These are phyloP conservation scores for Breviolum minutum DNA, from an alignment of 73 alveolate species.

Conservation along the genomic window DNA sequence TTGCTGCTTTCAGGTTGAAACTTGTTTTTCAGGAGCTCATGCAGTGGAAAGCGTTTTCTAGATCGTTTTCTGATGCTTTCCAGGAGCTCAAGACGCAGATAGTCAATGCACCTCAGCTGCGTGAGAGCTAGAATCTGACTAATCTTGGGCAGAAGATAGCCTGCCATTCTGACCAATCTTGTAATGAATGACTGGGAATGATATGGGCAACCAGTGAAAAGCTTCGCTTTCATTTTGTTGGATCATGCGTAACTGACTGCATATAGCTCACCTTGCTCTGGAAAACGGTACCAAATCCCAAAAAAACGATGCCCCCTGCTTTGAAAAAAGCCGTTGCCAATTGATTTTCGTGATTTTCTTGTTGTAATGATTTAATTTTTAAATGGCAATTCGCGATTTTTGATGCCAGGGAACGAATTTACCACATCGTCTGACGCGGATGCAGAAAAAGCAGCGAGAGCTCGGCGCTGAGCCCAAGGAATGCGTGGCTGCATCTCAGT, in stretches of 20 bases:
- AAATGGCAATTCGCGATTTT: neutral
- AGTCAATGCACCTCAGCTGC: constrained; percentile 25
- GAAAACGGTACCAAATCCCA: neutral
- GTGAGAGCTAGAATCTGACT: neutral
- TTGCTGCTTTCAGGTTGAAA: neutral
- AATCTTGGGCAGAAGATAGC: too few relatives aligned
- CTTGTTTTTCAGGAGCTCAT: too few relatives aligned
- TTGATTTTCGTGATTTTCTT: neutral
- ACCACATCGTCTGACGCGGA: constrained; percentile 77
- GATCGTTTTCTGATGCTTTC: neutral
- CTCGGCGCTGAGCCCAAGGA: constrained; percentile 58
- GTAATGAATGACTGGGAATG: too few relatives aligned
- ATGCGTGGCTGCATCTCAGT: constrained; percentile 51
- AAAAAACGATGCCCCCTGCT: too few relatives aligned
- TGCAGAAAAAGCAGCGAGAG: constrained; percentile 92
- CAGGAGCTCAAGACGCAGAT: constrained; percentile 74
- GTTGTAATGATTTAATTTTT: neutral
- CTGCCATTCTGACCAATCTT: too few relatives aligned
- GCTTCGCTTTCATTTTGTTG: too few relatives aligned
- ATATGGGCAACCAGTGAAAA: too few relatives aligned
- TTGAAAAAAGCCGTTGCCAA: too few relatives aligned
- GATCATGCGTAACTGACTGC: neutral
- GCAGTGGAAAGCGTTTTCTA: too few relatives aligned
- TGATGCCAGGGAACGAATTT: constrained; percentile 50
- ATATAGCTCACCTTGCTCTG: neutral